Evolutionary conservation across 2,329 filamentous ascomycete species (phyloP), one percentile per base, ranked within the genome.

Genomic region (Trichoderma afroharzianum): DNA sequence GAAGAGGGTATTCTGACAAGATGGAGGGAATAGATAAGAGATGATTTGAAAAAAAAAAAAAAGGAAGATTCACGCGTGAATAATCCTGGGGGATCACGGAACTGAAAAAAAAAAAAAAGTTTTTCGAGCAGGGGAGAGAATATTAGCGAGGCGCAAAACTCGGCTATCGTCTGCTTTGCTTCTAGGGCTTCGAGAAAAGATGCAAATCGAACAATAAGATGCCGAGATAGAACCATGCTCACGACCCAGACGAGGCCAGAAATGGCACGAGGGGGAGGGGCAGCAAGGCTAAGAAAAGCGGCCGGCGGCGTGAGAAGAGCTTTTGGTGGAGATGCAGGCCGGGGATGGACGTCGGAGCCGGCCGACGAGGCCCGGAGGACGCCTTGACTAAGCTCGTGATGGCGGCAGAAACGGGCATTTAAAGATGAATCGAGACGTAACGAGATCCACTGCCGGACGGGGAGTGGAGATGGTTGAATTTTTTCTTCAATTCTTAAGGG

Each of bases 251-350:
- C 43, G 28, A 32, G 24, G 28, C 33, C 63, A 26, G 9, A 68
- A 68, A 28, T 68, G 57, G 67, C 55, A 69, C 30, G 68, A 70
- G 62, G 61, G 53, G 53, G 68, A 66, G 68, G 62, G 61, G 61
- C 61, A 59, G 5, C n/a, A 18, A 21, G 24, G 18, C 61, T 63
- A 63, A 63, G n/a, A 69, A 53, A 36, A 15, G 57, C 55, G 66
- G 32, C 50, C 59, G 59, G 47, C 67, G 32, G 28, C 43, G 59
- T 32, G 39, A 70, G 6, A 24, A 26, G 36, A 39, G 39, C 33
- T 33, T 71, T 59, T 57, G 24, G 63, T 66, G 61, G 61, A 57
- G 68, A 58, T 9, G 28, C 3, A 14, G 39, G 33, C 68, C 58
- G 68, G 59, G 43, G 30, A 33, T 55, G 43, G 36, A 24, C n/a